Evolutionary conservation across 805 yeast species (phyloP).

Genomic region (Lipomyces mesembrius): DNA sequence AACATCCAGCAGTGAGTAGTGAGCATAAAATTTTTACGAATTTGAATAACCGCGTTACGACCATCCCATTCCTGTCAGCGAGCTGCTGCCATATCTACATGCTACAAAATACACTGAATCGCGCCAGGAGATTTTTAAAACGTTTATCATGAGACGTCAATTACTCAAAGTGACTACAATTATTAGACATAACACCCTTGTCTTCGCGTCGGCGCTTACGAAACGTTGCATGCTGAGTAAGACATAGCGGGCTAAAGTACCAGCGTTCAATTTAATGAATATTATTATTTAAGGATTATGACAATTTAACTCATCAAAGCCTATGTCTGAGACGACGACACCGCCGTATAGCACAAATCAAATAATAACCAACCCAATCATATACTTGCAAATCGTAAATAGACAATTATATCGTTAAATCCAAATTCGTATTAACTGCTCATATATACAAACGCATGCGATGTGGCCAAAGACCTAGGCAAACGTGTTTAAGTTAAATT

Average conservation of each 20-base stretch:
- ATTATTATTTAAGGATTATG: not conserved
- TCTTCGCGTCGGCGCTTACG: no score
- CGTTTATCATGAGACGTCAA: not conserved
- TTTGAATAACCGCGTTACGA: not conserved
- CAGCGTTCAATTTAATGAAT: not conserved
- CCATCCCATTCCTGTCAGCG: not conserved
- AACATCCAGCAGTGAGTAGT: no score
- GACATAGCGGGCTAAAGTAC: no score
- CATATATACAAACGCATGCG: not conserved
- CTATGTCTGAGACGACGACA: not conserved
- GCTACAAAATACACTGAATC: not conserved
- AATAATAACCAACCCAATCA: not conserved
- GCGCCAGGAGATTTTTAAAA: not conserved
- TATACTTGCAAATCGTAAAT: not conserved
- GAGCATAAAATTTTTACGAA: no score
- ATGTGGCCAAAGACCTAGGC: not conserved
- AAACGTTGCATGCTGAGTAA: no score
- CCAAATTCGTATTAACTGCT: not conserved
- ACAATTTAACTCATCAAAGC: not conserved
- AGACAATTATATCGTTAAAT: not conserved
- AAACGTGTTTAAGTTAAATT: conserved; percentile 10
- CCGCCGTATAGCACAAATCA: not conserved
- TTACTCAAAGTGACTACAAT: no score
- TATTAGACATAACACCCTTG: no score
- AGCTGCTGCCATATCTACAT: not conserved